phyloP scores from a whole-genome alignment of 257 asterid species.

The Primulina eburnea region DNA sequence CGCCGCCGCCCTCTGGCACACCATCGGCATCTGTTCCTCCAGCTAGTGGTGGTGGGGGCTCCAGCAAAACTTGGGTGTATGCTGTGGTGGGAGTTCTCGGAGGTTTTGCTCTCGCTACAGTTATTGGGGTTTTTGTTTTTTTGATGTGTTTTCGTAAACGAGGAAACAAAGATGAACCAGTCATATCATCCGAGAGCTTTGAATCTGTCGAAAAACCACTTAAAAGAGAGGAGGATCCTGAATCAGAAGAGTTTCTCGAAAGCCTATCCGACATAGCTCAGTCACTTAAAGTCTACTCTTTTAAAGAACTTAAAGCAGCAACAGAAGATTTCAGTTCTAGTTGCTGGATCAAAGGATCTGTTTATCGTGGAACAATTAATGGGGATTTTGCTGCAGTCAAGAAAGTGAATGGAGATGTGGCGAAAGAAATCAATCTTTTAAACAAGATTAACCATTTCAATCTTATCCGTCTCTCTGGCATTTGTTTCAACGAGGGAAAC shows the following conservation, averaged over 20 bases:
- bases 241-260: constrained; percentile 45
- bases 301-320: constrained; percentile 54
- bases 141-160: constrained; percentile 26
- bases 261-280: constrained; percentile 66
- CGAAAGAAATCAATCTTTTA: constrained; percentile 62
- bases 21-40: constrained; percentile 30
- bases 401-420: constrained; percentile 79
- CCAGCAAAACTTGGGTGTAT: constrained; percentile 62
- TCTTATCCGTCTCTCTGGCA: constrained; percentile 79
- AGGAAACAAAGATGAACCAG: constrained; percentile 33
- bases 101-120: constrained; percentile 34
- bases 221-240: constrained; percentile 32
- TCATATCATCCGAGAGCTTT: constrained; percentile 31
- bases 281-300: constrained; percentile 62
- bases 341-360: constrained; percentile 59
- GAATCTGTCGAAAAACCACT: constrained; percentile 45
- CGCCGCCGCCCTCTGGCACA: constrained; percentile 41
- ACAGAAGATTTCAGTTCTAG: constrained; percentile 60
- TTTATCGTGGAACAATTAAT: constrained; percentile 65
- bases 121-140: constrained; percentile 29
- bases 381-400: constrained; percentile 90
- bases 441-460: constrained; percentile 88
- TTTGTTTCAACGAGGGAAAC: constrained; percentile 64
- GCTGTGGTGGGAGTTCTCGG: constrained; percentile 54
- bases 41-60: constrained; percentile 30